Conservation (phyloP, 148 eudicot genomes). For the Persicaria tinctoria region DNA sequence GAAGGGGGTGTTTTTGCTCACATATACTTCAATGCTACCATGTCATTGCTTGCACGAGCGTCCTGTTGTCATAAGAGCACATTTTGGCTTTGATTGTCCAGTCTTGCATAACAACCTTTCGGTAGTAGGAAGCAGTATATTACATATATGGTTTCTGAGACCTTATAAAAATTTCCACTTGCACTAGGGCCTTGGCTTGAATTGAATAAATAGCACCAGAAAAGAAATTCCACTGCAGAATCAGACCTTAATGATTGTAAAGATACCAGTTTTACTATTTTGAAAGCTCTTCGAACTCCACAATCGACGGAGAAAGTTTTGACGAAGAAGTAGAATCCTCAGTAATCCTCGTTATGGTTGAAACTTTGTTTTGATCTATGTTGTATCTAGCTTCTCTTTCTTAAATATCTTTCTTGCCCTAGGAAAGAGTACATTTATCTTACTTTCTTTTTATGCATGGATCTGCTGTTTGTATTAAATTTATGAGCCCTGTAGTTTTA, state of each 20-base stretch:
- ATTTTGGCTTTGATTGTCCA: neutral
- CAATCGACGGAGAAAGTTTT: neutral
- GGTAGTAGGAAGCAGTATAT: neutral
- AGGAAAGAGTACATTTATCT: neutral
- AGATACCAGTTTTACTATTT: neutral
- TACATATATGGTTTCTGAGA: neutral
- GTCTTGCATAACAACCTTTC: neutral
- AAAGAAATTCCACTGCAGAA: neutral
- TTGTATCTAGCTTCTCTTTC: neutral
- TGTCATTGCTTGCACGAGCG: neutral
- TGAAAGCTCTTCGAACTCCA: neutral
- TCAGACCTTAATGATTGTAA: neutral
- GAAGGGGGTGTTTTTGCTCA: neutral
- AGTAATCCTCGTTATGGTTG: neutral
- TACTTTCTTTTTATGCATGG: neutral
- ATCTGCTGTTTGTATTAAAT: neutral
- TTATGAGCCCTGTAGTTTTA: neutral
- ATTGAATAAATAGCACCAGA: no score
- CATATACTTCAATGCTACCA: slow-evolving; percentile 1
- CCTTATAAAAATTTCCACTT: neutral
- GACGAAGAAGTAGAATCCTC: neutral
- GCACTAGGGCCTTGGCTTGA: no score
- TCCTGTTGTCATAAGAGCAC: no score
- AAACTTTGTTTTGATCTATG: neutral
- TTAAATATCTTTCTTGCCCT: neutral